These are phyloP conservation scores for Cordyceps javanica DNA, from an alignment of 2,329 filamentous ascomycete genomes.

Conservation along the genomic window DNA sequence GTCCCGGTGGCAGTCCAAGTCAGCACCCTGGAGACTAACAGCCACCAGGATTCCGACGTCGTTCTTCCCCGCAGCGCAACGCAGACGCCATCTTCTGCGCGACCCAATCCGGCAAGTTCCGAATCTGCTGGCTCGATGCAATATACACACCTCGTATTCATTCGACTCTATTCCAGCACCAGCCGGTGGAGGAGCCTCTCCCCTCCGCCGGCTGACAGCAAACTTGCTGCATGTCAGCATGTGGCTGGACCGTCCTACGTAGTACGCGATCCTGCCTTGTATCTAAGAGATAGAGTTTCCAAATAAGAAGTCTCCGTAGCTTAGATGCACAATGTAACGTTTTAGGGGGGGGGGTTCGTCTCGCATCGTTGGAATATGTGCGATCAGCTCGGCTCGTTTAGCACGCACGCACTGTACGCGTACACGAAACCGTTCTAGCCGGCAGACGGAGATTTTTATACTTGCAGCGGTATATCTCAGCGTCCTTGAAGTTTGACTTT, in stretches of 20 bases:
- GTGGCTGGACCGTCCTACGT: background rate
- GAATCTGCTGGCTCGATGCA: background rate
- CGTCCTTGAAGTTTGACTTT: too few relatives aligned
- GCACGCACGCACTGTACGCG: background rate
- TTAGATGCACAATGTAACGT: background rate
- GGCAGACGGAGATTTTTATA: too few relatives aligned
- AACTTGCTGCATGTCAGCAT: background rate
- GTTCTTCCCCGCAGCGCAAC: too few relatives aligned
- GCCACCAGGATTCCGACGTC: too few relatives aligned
- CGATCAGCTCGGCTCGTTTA: background rate
- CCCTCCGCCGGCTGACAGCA: background rate
- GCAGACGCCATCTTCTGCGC: too few relatives aligned
- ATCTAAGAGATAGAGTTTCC: background rate
- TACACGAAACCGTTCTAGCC: background rate
- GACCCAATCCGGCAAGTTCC: too few relatives aligned
- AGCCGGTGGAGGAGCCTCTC: background rate
- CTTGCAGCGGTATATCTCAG: too few relatives aligned
- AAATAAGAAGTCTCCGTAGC: background rate
- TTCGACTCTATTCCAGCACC: too few relatives aligned
- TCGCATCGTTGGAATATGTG: background rate
- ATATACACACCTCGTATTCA: background rate
- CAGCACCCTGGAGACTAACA: too few relatives aligned
- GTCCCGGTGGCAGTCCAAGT: too few relatives aligned
- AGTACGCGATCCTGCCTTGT: background rate
- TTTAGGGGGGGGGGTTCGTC: background rate